A percentile compares a stretch with the other conserved stretches of the same genome.
Conservation (phyloP, 768 basidiomycete species). For the Boletus vinaceobasis region DNA sequence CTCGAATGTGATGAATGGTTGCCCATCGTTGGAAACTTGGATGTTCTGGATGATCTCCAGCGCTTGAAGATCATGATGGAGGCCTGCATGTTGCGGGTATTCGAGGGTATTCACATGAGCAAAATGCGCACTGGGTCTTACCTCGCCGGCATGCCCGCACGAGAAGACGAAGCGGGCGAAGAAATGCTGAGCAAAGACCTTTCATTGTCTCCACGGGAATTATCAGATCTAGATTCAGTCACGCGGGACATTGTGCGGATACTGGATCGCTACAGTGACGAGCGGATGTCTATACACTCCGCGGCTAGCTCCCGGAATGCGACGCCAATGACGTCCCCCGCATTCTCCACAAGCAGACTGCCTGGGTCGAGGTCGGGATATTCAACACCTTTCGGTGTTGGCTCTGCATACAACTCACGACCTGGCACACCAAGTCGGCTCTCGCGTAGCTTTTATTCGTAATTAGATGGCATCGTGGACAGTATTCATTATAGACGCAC, state of each 20-base stretch:
- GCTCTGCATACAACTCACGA: slow-evolving; percentile 50
- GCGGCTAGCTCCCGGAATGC: slow-evolving; percentile 61
- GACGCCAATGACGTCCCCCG: slow-evolving; percentile 59
- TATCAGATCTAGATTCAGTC: slow-evolving; percentile 71
- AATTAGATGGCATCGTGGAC: slow-evolving; percentile 9
- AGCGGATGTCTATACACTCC: slow-evolving; percentile 56
- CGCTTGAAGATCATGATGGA: slow-evolving; percentile 78
- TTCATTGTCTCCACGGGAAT: slow-evolving; percentile 63
- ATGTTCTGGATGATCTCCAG: slow-evolving; percentile 79
- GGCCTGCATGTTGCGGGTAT: slow-evolving; percentile 82
- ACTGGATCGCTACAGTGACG: slow-evolving; percentile 67
- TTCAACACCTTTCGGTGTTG: slow-evolving; percentile 50
- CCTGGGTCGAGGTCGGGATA: slow-evolving; percentile 53
- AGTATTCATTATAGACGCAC: slow-evolving; percentile 10
- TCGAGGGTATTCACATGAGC: slow-evolving; percentile 70
- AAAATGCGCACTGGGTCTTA: slow-evolving; percentile 25
- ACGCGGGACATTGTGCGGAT: slow-evolving; percentile 73
- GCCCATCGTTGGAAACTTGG: slow-evolving; percentile 70
- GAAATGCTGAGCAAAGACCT: slow-evolving; percentile 41
- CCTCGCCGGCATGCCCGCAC: slow-evolving; percentile 33
- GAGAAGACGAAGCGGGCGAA: slow-evolving; percentile 56
- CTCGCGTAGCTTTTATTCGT: slow-evolving; percentile 36
- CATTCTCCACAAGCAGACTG: slow-evolving; percentile 35
- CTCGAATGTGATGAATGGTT: slow-evolving; percentile 91
- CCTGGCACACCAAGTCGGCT: slow-evolving; percentile 63